Evolutionary conservation across 2,329 filamentous ascomycete species (phyloP), one percentile per base, ranked within the genome.

Genomic region (Zarea fungicola): DNA sequence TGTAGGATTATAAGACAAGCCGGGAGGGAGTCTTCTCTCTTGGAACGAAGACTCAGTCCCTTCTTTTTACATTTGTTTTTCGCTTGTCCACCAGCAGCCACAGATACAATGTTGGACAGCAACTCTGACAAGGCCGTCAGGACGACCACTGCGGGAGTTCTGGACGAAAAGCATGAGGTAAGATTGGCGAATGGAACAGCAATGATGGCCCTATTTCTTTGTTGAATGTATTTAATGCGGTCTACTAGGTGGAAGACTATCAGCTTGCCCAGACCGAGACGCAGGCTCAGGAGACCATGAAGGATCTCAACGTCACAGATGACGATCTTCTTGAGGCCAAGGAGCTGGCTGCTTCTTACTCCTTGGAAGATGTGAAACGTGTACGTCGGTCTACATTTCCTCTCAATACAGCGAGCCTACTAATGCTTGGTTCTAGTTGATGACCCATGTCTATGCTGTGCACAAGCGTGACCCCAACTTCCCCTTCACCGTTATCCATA

Each of bases 381-480:
- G 53, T 55, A 43, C 43, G 52, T 44, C 7, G 16, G 14, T 6
- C 36, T n/a, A n/a, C n/a, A n/a, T n/a, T n/a, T n/a, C n/a, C n/a
- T n/a, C n/a, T n/a, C n/a, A n/a, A n/a, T n/a, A n/a, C n/a, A n/a
- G n/a, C n/a, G n/a, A 1, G 18, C 18, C 11, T 36, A 19, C 40
- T 36, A 36, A 28, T 31, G n/a, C 10, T 19, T 7, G 8, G 22
- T 44, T 36, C 34, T 44, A 60, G 55, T 52, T 62, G 41, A 59
- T 62, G 56, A 48, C 56, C 32, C 51, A 53, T 34, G 58, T 62
- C 18, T 45, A 57, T 40, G 55, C 52, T 22, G 63, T 70, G 36
- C 68, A 71, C 52, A 61, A 67, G 48, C 61, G 62, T 31, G 69
- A 73, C 51, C 69, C 68, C 32, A 73, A 73, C 58, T 73, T 73